These are phyloP conservation scores for Celoporthe dispersa DNA, from an alignment of 2,329 filamentous ascomycete genomes.

Conservation along the genomic window DNA sequence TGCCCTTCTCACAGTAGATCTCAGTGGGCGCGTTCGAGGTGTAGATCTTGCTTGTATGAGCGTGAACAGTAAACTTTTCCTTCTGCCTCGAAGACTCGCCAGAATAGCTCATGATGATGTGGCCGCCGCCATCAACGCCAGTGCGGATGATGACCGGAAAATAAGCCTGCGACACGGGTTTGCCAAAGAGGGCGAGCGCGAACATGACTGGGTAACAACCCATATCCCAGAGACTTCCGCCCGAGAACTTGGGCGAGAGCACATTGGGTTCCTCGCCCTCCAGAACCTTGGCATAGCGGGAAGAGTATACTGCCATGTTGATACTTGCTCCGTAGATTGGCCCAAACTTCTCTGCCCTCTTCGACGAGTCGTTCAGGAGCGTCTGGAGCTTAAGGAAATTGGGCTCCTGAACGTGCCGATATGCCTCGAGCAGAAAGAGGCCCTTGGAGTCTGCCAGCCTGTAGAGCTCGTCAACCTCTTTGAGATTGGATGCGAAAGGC, in stretches of 20 bases:
- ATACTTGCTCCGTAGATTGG: constrained; percentile 24
- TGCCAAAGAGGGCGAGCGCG: constrained; percentile 26
- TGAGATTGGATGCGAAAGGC: constrained; percentile 54
- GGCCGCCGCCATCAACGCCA: constrained; percentile 26
- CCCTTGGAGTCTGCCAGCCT: constrained; percentile 39
- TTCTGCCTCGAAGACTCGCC: constrained; percentile 24
- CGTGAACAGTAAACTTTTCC: constrained; percentile 27
- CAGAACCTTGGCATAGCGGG: constrained; percentile 26
- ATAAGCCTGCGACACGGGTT: constrained; percentile 24
- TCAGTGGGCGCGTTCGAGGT: constrained; percentile 29
- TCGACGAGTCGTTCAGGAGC: constrained; percentile 22
- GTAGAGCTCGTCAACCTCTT: constrained; percentile 52
- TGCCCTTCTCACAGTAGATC: constrained; percentile 29
- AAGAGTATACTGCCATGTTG: constrained; percentile 26
- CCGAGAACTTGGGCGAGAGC: constrained; percentile 27
- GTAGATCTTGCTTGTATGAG: constrained; percentile 31
- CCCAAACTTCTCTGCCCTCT: constrained; percentile 25
- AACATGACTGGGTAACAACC: constrained; percentile 28
- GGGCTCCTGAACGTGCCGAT: constrained; percentile 28
- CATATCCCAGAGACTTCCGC: constrained; percentile 27
- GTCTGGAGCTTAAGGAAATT: constrained; percentile 26
- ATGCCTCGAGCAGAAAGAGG: constrained; percentile 31
- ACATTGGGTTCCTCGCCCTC: constrained; percentile 29
- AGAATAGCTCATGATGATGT: constrained; percentile 23
- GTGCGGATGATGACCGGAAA: constrained; percentile 27